Conservation (phyloP, 352 stramenopile species). For the Pythium myriotylum region DNA sequence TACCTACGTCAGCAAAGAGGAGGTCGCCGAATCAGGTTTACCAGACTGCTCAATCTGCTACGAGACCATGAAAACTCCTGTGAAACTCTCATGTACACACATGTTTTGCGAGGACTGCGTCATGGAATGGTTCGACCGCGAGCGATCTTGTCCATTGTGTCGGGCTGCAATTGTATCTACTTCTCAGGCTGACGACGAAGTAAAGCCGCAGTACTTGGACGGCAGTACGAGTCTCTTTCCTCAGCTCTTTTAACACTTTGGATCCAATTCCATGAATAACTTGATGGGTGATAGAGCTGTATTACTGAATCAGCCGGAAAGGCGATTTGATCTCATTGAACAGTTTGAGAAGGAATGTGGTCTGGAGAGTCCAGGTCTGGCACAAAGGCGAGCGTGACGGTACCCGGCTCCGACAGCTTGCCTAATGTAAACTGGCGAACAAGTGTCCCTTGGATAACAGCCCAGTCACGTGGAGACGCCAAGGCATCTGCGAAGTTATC, state of each 20-base stretch:
- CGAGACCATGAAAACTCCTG: slow-evolving; percentile 65
- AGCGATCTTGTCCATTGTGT: slow-evolving; percentile 80
- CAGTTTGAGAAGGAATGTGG: background rate
- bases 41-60: slow-evolving; percentile 87
- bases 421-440: slow-evolving; percentile 60
- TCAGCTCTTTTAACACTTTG: slow-evolving; percentile 57
- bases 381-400: slow-evolving; percentile 48
- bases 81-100: slow-evolving; percentile 77
- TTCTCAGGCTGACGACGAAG: slow-evolving; percentile 21
- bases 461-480: slow-evolving; percentile 43
- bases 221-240: slow-evolving; percentile 77
- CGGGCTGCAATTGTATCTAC: slow-evolving; percentile 50
- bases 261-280: too few relatives aligned
- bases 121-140: slow-evolving; percentile 82
- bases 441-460: slow-evolving; percentile 57
- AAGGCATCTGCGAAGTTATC: background rate
- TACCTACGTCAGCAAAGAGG: slow-evolving; percentile 61
- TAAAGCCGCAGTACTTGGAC: slow-evolving; percentile 75
- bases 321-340: too few relatives aligned
- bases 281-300: too few relatives aligned
- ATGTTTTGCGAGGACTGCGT: slow-evolving; percentile 89
- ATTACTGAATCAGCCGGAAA: too few relatives aligned
- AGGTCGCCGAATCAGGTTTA: slow-evolving; percentile 57
- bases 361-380: slow-evolving; percentile 10
- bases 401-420: slow-evolving; percentile 48